phyloP scores from a whole-genome alignment of 805 yeast species.

The Candida andamanensis region DNA sequence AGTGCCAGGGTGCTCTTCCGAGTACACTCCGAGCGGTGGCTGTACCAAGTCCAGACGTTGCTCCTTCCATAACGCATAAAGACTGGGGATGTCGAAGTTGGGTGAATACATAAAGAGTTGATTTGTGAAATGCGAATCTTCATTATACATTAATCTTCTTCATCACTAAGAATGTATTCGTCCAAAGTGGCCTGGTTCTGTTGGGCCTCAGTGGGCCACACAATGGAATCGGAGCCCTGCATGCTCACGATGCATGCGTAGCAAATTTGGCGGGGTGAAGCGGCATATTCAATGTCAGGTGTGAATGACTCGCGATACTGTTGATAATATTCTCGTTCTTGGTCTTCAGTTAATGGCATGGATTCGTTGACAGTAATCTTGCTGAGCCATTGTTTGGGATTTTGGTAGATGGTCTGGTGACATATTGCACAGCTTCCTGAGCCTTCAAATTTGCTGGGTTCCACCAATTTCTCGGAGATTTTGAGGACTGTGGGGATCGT shows the following conservation, averaged over 20 bases:
- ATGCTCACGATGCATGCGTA: slow-evolving; percentile 73
- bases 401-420: slow-evolving; percentile 44
- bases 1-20: slow-evolving; percentile 37
- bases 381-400: slow-evolving; percentile 63
- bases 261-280: slow-evolving; percentile 37
- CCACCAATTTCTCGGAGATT: slow-evolving; percentile 72
- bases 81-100: slow-evolving; percentile 7
- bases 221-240: slow-evolving; percentile 30
- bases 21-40: slow-evolving; percentile 53
- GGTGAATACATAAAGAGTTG: slow-evolving; percentile 11
- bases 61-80: slow-evolving; percentile 13
- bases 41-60: slow-evolving; percentile 26
- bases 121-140: background rate
- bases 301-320: slow-evolving; percentile 9
- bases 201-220: slow-evolving; percentile 25
- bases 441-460: slow-evolving; percentile 30
- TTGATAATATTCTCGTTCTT: slow-evolving; percentile 30
- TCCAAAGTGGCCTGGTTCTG: slow-evolving; percentile 31
- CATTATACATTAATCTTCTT: slow-evolving; percentile 1
- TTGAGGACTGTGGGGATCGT: slow-evolving; percentile 89
- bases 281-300: slow-evolving; percentile 4
- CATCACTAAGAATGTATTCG: slow-evolving; percentile 39
- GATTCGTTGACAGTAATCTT: slow-evolving; percentile 60
- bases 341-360: slow-evolving; percentile 41
- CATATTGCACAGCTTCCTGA: slow-evolving; percentile 50